Evolutionary conservation across 2,329 filamentous ascomycete species (phyloP).

Genomic region (Neopestalotiopsis sp.): DNA sequence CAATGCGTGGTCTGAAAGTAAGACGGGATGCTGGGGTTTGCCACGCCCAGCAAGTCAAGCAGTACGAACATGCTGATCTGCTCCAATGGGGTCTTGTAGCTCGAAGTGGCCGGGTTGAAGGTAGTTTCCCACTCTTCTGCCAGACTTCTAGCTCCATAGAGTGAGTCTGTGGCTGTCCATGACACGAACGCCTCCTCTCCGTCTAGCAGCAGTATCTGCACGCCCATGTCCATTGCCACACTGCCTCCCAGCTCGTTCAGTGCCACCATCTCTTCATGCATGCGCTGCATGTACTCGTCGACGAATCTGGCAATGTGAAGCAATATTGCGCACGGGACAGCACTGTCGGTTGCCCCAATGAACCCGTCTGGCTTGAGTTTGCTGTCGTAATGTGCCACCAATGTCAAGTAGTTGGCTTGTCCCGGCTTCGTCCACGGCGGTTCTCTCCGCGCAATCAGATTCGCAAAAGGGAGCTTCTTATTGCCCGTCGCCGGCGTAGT

Average conservation of each 20-base stretch:
- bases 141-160: conserved; percentile 80
- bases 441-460: conserved; percentile 78
- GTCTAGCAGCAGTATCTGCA: conserved; percentile 82
- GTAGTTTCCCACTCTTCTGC: conserved; percentile 75
- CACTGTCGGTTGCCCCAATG: conserved; percentile 84
- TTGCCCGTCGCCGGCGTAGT: conserved; percentile 70
- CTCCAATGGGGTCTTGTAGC: conserved; percentile 70
- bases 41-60: conserved; percentile 73
- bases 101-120: conserved; percentile 69
- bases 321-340: conserved; percentile 83
- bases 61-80: conserved; percentile 80
- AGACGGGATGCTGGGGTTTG: conserved; percentile 67
- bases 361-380: conserved; percentile 76
- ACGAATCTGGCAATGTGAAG: conserved; percentile 77
- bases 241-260: conserved; percentile 52
- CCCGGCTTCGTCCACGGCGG: conserved; percentile 76
- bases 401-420: conserved; percentile 73
- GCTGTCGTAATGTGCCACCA: conserved; percentile 86
- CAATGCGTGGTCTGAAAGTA: conserved; percentile 83
- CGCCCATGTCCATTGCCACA: conserved; percentile 71
- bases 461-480: conserved; percentile 73
- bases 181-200: conserved; percentile 80
- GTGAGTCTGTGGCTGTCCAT: conserved; percentile 76
- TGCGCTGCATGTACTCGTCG: conserved; percentile 73
- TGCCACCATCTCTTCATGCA: conserved; percentile 73